phyloP scores from a whole-genome alignment of 2,329 filamentous ascomycete species.

The Nectriaceae sp. region DNA sequence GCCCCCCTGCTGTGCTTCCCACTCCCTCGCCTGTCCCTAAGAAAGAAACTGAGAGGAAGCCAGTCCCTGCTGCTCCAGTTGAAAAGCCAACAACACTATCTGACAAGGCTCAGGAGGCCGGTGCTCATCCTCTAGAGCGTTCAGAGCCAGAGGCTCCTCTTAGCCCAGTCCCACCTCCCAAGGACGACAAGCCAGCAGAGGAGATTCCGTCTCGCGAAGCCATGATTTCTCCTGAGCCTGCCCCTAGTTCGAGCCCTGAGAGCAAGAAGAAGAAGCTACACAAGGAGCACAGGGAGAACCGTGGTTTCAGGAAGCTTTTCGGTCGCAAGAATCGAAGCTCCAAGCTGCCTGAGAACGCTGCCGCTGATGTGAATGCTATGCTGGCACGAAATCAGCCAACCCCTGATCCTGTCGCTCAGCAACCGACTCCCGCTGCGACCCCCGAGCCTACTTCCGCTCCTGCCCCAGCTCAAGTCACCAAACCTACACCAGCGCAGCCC shows the following conservation, averaged over 20 bases:
- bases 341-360: conserved; percentile 57
- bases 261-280: conserved; percentile 54
- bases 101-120: background rate
- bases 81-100: background rate
- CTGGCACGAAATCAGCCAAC: conserved; percentile 41
- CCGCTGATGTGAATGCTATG: conserved; percentile 53
- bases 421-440: conserved; percentile 28
- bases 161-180: conserved; percentile 27
- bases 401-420: conserved; percentile 26
- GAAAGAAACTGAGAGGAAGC: conserved; percentile 21
- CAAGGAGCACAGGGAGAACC: conserved; percentile 50
- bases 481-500: conserved; percentile 8
- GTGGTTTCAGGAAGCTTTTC: conserved; percentile 66
- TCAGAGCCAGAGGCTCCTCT: conserved; percentile 3
- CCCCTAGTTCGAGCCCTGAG: conserved; percentile 44
- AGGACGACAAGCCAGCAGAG: conserved; percentile 24
- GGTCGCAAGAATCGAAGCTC: conserved; percentile 62
- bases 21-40: background rate
- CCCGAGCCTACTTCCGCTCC: conserved; percentile 31
- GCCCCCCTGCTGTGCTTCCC: conserved; percentile 27
- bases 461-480: conserved; percentile 19
- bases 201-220: conserved; percentile 19
- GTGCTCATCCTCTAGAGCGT: background rate
- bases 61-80: conserved; percentile 9
- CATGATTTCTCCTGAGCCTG: conserved; percentile 22